These are phyloP conservation scores for Alternaria sp. DNA, from an alignment of 2,329 filamentous ascomycete genomes.

Conservation along the genomic window DNA sequence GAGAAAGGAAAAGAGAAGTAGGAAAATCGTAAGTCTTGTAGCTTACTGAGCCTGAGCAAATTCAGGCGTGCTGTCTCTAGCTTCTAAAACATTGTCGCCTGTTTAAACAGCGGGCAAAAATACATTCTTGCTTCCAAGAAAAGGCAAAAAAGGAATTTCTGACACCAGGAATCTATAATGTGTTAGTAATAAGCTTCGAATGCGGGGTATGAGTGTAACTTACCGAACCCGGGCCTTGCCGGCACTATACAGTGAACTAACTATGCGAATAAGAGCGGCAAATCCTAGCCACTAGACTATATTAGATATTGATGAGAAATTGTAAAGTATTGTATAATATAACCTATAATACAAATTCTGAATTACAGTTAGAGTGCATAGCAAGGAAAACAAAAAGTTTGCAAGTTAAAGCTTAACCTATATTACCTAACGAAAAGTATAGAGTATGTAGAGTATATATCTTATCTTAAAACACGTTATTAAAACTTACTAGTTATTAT, in stretches of 20 bases:
- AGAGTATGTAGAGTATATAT: neutral
- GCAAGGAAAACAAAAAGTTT: neutral
- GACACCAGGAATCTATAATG: constrained; percentile 16
- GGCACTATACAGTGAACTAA: constrained; percentile 22
- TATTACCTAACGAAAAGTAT: neutral
- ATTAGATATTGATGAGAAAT: constrained; percentile 13
- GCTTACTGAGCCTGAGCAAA: too few species aligned
- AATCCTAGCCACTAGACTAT: constrained; percentile 25
- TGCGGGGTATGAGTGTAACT: too few species aligned
- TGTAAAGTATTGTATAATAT: rapidly evolving
- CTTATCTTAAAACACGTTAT: neutral
- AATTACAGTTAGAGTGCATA: too few species aligned
- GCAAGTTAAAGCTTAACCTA: neutral
- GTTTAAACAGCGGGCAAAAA: neutral
- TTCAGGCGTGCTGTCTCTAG: neutral
- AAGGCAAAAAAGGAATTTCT: constrained; percentile 11
- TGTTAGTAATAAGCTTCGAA: too few species aligned
- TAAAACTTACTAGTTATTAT: neutral
- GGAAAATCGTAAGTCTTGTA: too few species aligned
- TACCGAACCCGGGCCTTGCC: constrained; percentile 24
- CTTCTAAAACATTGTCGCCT: neutral
- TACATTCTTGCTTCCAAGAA: neutral
- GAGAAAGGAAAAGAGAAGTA: too few species aligned
- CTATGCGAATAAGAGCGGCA: constrained; percentile 24
- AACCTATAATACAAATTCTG: too few species aligned